Evolutionary conservation across 257 asterid species (phyloP).

Genomic region (Jaltomata sinuosa): DNA sequence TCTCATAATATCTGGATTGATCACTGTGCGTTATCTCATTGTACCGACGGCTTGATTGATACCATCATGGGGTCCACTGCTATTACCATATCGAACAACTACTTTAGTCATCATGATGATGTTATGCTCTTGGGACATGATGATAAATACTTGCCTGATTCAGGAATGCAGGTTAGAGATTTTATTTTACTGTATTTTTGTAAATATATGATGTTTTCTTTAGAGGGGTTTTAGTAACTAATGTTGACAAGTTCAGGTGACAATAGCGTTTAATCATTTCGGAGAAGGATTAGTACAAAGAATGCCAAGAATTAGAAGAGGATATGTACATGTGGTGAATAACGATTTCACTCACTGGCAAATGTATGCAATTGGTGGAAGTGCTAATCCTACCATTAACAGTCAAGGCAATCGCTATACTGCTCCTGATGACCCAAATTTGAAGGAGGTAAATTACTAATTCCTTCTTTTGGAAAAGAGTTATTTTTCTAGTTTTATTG

Average conservation of each 20-base stretch:
- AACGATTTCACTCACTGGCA: constrained; percentile 10
- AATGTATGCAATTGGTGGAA: constrained; percentile 16
- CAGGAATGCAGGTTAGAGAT: constrained; percentile 7
- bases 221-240: neutral
- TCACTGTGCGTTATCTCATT: constrained; percentile 11
- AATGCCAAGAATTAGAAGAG: constrained; percentile 13
- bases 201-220: neutral
- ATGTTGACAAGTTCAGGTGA: constrained; percentile 4
- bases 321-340: constrained; percentile 11
- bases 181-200: neutral
- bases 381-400: constrained; percentile 8
- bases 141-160: constrained; percentile 5
- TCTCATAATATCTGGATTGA: constrained; percentile 12
- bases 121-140: constrained; percentile 17
- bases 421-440: constrained; percentile 7
- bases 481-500: neutral
- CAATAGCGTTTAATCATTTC: constrained; percentile 12
- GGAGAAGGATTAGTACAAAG: constrained; percentile 11
- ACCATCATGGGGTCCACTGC: constrained; percentile 16
- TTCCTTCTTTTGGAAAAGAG: neutral
- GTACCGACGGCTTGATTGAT: constrained; percentile 16
- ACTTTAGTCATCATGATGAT: constrained; percentile 12
- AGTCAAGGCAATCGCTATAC: constrained; percentile 15
- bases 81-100: constrained; percentile 13
- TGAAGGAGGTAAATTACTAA: constrained; percentile 2